Evolutionary conservation across 1,284 basidiomycete species (phyloP).

Genomic region (Ustilago nuda): DNA sequence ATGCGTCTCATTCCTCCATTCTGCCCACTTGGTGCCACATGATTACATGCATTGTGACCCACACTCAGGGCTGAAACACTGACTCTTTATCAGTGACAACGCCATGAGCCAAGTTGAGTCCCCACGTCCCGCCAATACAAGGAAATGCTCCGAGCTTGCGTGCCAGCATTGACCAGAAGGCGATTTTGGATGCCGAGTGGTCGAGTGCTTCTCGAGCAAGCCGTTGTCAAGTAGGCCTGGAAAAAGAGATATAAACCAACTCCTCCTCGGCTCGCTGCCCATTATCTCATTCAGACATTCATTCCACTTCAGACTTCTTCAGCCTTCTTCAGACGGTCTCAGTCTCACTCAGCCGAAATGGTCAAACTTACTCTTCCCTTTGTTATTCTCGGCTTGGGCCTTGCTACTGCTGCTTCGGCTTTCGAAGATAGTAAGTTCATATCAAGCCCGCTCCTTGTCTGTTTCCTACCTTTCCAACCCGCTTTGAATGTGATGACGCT

Average conservation of each 20-base stretch:
- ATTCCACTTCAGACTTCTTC: not conserved
- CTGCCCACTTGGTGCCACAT: not conserved
- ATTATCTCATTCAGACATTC: too few species aligned
- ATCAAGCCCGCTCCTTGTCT: not conserved
- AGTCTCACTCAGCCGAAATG: not conserved
- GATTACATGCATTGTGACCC: not conserved
- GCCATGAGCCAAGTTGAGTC: not conserved
- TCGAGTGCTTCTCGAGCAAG: too few species aligned
- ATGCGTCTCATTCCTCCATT: not conserved
- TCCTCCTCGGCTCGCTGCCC: too few species aligned
- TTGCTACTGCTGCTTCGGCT: not conserved
- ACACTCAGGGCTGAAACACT: too few species aligned
- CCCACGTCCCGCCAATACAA: not conserved
- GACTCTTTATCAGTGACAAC: not conserved
- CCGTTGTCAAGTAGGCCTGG: too few species aligned
- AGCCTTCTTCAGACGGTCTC: not conserved
- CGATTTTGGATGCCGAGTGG: too few species aligned
- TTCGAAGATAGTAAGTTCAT: not conserved
- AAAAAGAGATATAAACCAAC: too few species aligned
- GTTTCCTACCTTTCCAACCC: too few species aligned
- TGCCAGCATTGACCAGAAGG: not conserved
- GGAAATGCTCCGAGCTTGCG: not conserved
- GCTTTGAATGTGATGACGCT: too few species aligned
- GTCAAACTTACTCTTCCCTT: conserved; percentile 5
- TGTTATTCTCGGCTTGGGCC: not conserved